Conservation (phyloP, 371 early-diverging fungal species). For the Syncephalastrum contaminatum region DNA sequence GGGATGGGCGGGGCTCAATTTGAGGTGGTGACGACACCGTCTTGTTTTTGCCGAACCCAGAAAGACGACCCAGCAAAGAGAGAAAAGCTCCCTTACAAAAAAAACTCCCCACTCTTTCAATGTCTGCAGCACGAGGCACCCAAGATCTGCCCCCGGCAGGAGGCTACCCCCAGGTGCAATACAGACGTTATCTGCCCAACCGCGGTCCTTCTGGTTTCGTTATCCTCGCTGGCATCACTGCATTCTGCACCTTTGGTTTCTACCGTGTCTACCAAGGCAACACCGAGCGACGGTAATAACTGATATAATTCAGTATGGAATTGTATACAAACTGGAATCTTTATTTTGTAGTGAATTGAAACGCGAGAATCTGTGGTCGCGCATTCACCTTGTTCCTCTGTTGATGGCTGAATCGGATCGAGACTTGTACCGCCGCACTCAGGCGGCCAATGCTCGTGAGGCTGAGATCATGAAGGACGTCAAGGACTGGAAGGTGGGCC, state of each 20-base stretch:
- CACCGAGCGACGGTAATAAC: constrained; percentile 77
- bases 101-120: constrained; percentile 23
- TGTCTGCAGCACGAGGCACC: constrained; percentile 16
- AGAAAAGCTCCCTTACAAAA: background rate
- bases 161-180: constrained; percentile 75
- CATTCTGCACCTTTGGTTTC: constrained; percentile 54
- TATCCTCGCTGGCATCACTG: constrained; percentile 53
- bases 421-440: constrained; percentile 83
- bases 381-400: constrained; percentile 87
- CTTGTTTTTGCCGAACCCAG: too few species aligned
- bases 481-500: constrained; percentile 76
- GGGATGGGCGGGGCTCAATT: too few species aligned
- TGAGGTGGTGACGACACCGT: too few species aligned
- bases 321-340: too few species aligned
- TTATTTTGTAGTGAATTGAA: constrained; percentile 73
- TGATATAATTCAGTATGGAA: too few species aligned
- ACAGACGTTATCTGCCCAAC: constrained; percentile 87
- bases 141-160: constrained; percentile 79
- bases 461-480: constrained; percentile 88
- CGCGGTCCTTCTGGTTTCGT: constrained; percentile 81
- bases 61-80: too few species aligned
- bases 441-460: constrained; percentile 77
- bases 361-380: constrained; percentile 92
- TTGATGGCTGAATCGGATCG: constrained; percentile 95
- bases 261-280: constrained; percentile 68